These are phyloP conservation scores for Trametes pubescens DNA, from an alignment of 1,284 basidiomycete genomes.

Conservation along the genomic window DNA sequence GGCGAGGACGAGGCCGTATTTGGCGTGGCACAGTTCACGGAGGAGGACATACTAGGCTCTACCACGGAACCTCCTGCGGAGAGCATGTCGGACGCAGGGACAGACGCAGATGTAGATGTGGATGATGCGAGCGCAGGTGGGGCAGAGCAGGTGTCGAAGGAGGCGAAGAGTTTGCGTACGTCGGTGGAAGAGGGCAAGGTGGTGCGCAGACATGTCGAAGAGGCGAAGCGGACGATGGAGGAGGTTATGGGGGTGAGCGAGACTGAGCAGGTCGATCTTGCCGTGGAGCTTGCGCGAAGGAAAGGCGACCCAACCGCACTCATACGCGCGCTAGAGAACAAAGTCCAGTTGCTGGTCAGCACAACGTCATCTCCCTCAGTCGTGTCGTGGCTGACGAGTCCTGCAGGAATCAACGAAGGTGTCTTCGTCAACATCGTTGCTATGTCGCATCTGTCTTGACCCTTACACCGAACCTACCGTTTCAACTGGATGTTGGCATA, in stretches of 20 bases:
- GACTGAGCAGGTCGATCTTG: conserved; percentile 56
- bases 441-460: conserved; percentile 81
- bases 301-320: conserved; percentile 56
- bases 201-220: conserved; percentile 44
- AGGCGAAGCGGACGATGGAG: conserved; percentile 50
- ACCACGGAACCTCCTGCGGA: conserved; percentile 17
- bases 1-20: conserved; percentile 74
- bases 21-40: conserved; percentile 77
- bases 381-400: background rate
- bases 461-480: conserved; percentile 78
- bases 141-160: conserved; percentile 15
- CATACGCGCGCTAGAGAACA: conserved; percentile 64
- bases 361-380: background rate
- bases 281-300: conserved; percentile 56
- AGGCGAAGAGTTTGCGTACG: conserved; percentile 47
- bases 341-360: conserved; percentile 65
- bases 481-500: conserved; percentile 88
- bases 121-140: conserved; percentile 46
- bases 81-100: conserved; percentile 36
- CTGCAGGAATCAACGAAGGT: conserved; percentile 55
- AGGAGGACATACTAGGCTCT: conserved; percentile 63
- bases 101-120: conserved; percentile 50
- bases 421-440: conserved; percentile 54
- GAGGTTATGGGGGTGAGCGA: conserved; percentile 54
- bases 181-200: conserved; percentile 61